phyloP scores from a whole-genome alignment of 2,329 filamentous ascomycete genomes.

The Pyricularia pennisetigena region DNA sequence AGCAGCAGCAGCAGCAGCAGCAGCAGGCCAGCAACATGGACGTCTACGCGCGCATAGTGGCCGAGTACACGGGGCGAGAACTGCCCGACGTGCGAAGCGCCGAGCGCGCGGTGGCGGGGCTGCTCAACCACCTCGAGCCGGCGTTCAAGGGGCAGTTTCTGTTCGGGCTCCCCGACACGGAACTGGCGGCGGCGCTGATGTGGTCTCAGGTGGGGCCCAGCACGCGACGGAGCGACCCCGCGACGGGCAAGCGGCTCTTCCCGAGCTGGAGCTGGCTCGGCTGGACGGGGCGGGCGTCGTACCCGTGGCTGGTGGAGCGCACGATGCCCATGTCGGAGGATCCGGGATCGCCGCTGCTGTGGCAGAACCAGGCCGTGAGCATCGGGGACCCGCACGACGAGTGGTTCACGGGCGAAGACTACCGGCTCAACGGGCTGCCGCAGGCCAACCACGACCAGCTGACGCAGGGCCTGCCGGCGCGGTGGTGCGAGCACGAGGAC shows the following conservation, averaged over 20 bases:
- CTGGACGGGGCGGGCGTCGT: slow-evolving; percentile 3
- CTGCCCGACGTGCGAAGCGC: slow-evolving; percentile 18
- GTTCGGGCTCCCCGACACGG: slow-evolving; percentile 20
- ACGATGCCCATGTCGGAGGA: slow-evolving; percentile 4
- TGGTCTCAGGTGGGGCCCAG: slow-evolving; percentile 16
- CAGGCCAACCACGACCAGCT: not conserved
- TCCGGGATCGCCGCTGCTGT: slow-evolving; percentile 4
- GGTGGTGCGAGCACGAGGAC: not conserved
- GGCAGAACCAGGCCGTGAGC: slow-evolving; percentile 2
- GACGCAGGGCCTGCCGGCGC: not conserved
- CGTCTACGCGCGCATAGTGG: not conserved
- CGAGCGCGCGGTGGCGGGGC: slow-evolving; percentile 22
- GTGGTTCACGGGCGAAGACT: slow-evolving; percentile 4
- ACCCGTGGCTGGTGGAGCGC: slow-evolving; percentile 4
- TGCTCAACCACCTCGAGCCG: slow-evolving; percentile 16
- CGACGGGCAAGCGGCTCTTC: not conserved
- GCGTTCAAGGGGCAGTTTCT: slow-evolving; percentile 16
- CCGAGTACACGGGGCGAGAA: slow-evolving; percentile 16
- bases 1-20: not conserved
- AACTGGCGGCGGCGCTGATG: slow-evolving; percentile 23
- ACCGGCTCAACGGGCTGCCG: slow-evolving; percentile 2
- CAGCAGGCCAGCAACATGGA: slow-evolving; percentile 4
- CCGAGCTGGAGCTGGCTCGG: slow-evolving; percentile 6
- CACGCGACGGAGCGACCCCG: not conserved
- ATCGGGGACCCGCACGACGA: slow-evolving; percentile 3